A percentile compares a stretch with the other conserved stretches of the same genome.
Conservation (phyloP, 352 stramenopile genomes). For the Phytophthora hibernalis region DNA sequence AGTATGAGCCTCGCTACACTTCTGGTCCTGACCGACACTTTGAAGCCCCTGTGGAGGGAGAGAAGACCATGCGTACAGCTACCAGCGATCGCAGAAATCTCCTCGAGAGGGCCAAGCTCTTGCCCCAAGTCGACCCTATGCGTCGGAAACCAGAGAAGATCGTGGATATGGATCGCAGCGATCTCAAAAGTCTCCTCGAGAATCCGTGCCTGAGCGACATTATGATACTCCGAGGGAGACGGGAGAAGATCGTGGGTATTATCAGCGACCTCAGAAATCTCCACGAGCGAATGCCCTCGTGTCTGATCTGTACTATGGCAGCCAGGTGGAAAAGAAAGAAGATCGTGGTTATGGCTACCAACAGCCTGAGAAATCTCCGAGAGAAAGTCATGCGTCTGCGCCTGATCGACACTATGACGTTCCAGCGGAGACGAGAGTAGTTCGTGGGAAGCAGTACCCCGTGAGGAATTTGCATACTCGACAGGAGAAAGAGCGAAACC, state of each 20-base stretch:
- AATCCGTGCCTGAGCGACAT: slow-evolving; percentile 9
- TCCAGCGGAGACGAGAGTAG: slow-evolving; percentile 18
- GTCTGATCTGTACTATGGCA: slow-evolving; percentile 16
- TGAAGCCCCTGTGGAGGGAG: slow-evolving; percentile 16
- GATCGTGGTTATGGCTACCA: slow-evolving; percentile 27
- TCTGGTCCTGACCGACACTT: slow-evolving; percentile 19
- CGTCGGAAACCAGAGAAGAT: slow-evolving; percentile 29
- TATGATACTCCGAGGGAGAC: slow-evolving; percentile 20
- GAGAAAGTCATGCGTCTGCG: slow-evolving; percentile 3
- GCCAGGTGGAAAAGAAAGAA: slow-evolving; percentile 16
- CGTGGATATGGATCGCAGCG: slow-evolving; percentile 27
- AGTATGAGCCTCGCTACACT: slow-evolving; percentile 22
- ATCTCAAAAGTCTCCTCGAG: slow-evolving; percentile 15
- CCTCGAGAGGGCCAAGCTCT: not conserved
- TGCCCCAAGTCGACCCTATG: slow-evolving; percentile 12
- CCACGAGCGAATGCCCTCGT: not conserved
- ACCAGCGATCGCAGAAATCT: slow-evolving; percentile 5
- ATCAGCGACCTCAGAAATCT: slow-evolving; percentile 20
- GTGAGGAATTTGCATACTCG: slow-evolving; percentile 6
- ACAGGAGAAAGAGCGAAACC: slow-evolving; percentile 27
- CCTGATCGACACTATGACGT: slow-evolving; percentile 4
- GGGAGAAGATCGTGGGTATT: slow-evolving; percentile 40
- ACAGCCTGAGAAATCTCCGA: slow-evolving; percentile 11
- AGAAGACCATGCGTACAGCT: slow-evolving; percentile 22
- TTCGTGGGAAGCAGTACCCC: slow-evolving; percentile 27